A percentile compares a stretch with the other conserved stretches of the same genome.
phyloP scores from a whole-genome alignment of 352 stramenopile species.

The Phytophthora agathidicida region DNA sequence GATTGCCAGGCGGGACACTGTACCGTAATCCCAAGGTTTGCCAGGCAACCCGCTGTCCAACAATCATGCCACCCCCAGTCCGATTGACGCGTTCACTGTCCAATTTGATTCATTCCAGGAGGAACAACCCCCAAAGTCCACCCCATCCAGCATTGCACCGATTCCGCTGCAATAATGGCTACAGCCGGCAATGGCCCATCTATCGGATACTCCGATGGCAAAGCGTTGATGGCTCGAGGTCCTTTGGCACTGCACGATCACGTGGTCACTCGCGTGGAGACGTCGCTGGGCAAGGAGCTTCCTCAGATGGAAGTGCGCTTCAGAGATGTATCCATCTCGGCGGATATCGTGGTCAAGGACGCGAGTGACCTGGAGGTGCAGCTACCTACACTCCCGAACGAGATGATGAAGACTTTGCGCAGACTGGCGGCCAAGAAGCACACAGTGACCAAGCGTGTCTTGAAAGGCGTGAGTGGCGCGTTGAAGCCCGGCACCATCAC shows the following conservation, averaged over 20 bases:
- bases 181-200: too few species aligned
- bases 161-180: too few species aligned
- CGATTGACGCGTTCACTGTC: too few species aligned
- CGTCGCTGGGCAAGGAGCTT: conserved; percentile 25
- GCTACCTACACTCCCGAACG: conserved; percentile 34
- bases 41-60: too few species aligned
- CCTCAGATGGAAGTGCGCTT: conserved; percentile 39
- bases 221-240: conserved; percentile 1
- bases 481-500: conserved; percentile 33
- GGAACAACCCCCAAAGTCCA: too few species aligned
- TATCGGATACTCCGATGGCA: conserved; percentile 8
- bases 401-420: conserved; percentile 12
- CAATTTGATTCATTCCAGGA: too few species aligned
- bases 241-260: background rate
- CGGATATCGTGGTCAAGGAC: conserved; percentile 28
- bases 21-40: too few species aligned
- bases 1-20: too few species aligned
- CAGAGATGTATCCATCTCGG: conserved; percentile 18
- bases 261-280: background rate
- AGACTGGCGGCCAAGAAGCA: conserved; percentile 17
- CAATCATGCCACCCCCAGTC: too few species aligned
- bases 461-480: conserved; percentile 17
- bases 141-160: too few species aligned
- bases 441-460: conserved; percentile 27
- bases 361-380: conserved; percentile 4